These are phyloP conservation scores for Ormosia semicastrata DNA, from an alignment of 306 rosid species.

Conservation along the genomic window DNA sequence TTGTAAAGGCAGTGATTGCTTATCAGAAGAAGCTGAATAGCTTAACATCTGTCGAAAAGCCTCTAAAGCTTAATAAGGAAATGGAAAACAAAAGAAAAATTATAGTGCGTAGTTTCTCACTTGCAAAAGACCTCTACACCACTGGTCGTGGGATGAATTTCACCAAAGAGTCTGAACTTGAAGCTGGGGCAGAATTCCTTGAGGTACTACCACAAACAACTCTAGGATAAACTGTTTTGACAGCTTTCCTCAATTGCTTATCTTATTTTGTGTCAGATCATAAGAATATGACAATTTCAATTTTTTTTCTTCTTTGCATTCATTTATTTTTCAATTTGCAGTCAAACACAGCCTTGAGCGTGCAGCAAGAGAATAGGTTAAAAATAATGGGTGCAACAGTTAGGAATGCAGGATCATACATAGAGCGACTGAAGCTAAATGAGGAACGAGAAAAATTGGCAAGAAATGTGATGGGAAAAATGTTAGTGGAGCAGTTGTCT, in stretches of 20 bases:
- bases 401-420: conserved; percentile 76
- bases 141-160: conserved; percentile 36
- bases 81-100: conserved; percentile 68
- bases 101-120: conserved; percentile 71
- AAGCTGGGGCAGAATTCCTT: conserved; percentile 82
- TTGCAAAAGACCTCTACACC: conserved; percentile 65
- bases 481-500: conserved; percentile 70
- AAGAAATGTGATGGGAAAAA: conserved; percentile 73
- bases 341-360: conserved; percentile 83
- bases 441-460: conserved; percentile 69
- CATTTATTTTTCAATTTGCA: conserved; percentile 30
- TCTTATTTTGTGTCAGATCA: background rate
- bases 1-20: conserved; percentile 81
- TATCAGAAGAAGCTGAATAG: conserved; percentile 67
- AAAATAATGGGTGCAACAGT: conserved; percentile 99
- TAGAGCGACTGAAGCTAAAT: conserved; percentile 56
- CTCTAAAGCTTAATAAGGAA: conserved; percentile 54
- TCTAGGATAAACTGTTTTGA: background rate
- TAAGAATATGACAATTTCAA: background rate
- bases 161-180: conserved; percentile 68
- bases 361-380: conserved; percentile 78
- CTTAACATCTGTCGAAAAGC: conserved; percentile 38
- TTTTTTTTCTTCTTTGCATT: background rate
- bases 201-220: conserved; percentile 43
- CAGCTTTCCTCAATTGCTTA: background rate